Evolutionary conservation across 257 asterid genomes (phyloP).

Genomic region (Cordia subcordata): DNA sequence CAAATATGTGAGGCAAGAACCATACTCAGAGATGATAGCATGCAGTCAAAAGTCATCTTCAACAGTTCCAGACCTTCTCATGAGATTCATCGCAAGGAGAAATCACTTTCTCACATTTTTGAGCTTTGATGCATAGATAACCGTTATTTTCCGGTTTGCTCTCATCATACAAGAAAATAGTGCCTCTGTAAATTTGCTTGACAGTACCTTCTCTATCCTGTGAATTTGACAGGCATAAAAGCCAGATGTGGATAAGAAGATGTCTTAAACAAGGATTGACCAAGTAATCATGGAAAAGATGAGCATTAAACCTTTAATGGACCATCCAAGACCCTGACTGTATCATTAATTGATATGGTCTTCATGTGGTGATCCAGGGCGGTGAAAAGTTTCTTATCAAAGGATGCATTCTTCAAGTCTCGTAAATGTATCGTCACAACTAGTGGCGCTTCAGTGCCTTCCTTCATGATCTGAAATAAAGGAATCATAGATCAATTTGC

Average conservation of each 20-base stretch:
- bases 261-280: slow-evolving; percentile 2
- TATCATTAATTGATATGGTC: slow-evolving; percentile 62
- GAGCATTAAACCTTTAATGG: slow-evolving; percentile 59
- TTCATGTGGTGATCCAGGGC: slow-evolving; percentile 65
- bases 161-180: slow-evolving; percentile 67
- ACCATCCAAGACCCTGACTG: slow-evolving; percentile 69
- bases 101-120: slow-evolving; percentile 67
- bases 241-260: background rate
- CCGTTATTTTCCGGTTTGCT: slow-evolving; percentile 59
- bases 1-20: slow-evolving; percentile 5
- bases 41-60: background rate
- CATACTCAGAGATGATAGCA: background rate
- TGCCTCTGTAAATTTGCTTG: slow-evolving; percentile 75
- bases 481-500: slow-evolving; percentile 12
- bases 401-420: slow-evolving; percentile 70
- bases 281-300: slow-evolving; percentile 12
- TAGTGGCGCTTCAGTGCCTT: slow-evolving; percentile 65
- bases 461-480: slow-evolving; percentile 60
- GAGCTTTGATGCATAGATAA: slow-evolving; percentile 61
- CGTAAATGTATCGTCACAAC: slow-evolving; percentile 48
- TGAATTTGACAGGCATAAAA: slow-evolving; percentile 14
- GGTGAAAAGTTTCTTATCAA: slow-evolving; percentile 79
- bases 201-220: slow-evolving; percentile 85
- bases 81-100: slow-evolving; percentile 34
- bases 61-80: slow-evolving; percentile 54